These are phyloP conservation scores for Lactarius sanguifluus DNA, from an alignment of 768 basidiomycete species.

Conservation along the genomic window DNA sequence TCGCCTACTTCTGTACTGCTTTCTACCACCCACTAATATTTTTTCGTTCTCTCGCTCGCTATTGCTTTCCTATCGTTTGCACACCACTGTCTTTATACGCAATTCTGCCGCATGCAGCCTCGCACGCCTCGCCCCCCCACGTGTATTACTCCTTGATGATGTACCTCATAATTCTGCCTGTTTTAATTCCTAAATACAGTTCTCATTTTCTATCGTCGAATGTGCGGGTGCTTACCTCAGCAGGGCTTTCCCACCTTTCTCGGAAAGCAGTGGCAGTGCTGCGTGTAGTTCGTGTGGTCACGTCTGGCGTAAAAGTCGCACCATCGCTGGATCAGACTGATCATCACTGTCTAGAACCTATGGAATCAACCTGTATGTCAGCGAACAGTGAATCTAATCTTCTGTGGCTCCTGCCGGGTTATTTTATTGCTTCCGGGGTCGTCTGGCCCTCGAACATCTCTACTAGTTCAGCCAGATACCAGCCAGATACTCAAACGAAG, in stretches of 20 bases:
- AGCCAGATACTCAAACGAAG: background rate
- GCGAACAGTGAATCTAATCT: background rate
- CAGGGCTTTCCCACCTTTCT: background rate
- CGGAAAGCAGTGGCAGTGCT: too few relatives aligned
- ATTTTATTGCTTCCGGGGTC: background rate
- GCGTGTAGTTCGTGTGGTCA: background rate
- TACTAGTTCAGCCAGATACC: background rate
- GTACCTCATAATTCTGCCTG: constrained; percentile 23
- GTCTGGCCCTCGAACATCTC: too few relatives aligned
- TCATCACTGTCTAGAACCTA: background rate
- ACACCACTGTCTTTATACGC: constrained; percentile 27
- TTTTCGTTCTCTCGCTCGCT: constrained; percentile 14
- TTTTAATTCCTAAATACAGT: constrained; percentile 18
- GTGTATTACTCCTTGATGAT: constrained; percentile 27
- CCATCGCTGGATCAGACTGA: background rate
- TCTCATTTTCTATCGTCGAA: background rate
- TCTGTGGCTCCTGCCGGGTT: background rate
- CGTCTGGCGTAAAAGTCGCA: constrained; percentile 3
- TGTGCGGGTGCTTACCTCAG: background rate
- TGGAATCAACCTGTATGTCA: background rate
- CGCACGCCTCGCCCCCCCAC: constrained; percentile 23
- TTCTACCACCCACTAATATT: constrained; percentile 9
- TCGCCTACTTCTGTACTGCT: constrained; percentile 22
- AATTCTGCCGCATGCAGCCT: constrained; percentile 16
- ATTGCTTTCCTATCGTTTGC: constrained; percentile 23